Conservation (phyloP, 148 eudicot genomes). For the Chenopodium berlandieri region DNA sequence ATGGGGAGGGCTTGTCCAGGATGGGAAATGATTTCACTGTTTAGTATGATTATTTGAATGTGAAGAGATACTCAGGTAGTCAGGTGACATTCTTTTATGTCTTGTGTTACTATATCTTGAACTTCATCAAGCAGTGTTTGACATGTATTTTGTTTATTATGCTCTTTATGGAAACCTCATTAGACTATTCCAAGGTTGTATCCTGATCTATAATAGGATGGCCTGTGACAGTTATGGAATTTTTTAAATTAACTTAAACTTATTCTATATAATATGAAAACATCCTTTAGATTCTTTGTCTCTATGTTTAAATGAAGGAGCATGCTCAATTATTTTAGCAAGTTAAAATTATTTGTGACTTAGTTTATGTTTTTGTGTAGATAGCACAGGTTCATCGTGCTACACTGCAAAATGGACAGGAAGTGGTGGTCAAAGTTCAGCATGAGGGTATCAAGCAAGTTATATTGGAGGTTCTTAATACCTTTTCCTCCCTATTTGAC, state of each 20-base stretch:
- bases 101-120: no score
- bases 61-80: no score
- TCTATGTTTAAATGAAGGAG: background rate
- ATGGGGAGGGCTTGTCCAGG: no score
- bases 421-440: slow-evolving; percentile 95
- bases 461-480: slow-evolving; percentile 72
- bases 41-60: no score
- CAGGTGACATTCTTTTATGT: no score
- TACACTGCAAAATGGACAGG: slow-evolving; percentile 69
- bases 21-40: no score
- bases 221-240: background rate
- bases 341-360: background rate
- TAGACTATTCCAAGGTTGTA: no score
- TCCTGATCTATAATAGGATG: background rate
- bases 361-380: slow-evolving; percentile 41
- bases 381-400: slow-evolving; percentile 99
- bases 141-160: no score
- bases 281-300: background rate
- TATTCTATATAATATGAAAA: background rate
- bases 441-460: slow-evolving; percentile 82
- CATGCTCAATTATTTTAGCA: background rate
- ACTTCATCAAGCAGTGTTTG: no score
- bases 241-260: background rate
- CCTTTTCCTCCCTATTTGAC: slow-evolving; percentile 8
- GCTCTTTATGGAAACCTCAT: background rate